A percentile compares a stretch with the other conserved stretches of the same genome.
phyloP scores from a whole-genome alignment of 441 rosid species.

The Euphorbia schlechtendalii region DNA sequence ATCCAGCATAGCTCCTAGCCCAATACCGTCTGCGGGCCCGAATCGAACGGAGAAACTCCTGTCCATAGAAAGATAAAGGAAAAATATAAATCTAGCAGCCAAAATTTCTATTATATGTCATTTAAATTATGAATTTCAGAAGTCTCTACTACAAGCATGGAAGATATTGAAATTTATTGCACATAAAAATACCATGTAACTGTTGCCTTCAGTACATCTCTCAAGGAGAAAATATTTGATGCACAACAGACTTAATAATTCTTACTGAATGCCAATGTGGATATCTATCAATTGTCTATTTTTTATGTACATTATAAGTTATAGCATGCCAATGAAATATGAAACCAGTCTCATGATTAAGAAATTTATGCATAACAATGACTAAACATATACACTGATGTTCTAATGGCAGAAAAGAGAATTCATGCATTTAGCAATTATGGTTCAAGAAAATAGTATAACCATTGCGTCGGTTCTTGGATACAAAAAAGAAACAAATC shows the following conservation, averaged over 20 bases:
- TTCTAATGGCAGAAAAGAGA: background rate
- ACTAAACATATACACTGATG: background rate
- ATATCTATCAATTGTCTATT: no score
- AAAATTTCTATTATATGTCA: background rate
- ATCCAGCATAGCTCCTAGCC: slow-evolving; percentile 97
- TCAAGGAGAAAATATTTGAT: background rate
- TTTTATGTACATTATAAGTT: background rate
- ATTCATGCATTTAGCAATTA: background rate
- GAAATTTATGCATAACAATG: background rate
- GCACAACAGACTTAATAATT: background rate
- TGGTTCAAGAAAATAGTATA: background rate
- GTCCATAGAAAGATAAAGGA: slow-evolving; percentile 7
- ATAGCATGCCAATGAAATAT: background rate
- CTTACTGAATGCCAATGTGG: background rate
- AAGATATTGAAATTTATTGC: background rate
- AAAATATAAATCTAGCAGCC: background rate
- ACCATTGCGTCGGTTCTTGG: background rate
- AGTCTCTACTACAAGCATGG: background rate
- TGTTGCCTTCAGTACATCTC: background rate
- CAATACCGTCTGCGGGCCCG: slow-evolving; percentile 77
- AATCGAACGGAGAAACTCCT: slow-evolving; percentile 69
- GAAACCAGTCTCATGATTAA: background rate
- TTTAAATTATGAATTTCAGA: background rate
- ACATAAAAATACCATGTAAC: background rate
- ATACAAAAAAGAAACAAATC: background rate